Evolutionary conservation across 2,329 filamentous ascomycete genomes (phyloP).

Genomic region (Fusarium tjaetaba): DNA sequence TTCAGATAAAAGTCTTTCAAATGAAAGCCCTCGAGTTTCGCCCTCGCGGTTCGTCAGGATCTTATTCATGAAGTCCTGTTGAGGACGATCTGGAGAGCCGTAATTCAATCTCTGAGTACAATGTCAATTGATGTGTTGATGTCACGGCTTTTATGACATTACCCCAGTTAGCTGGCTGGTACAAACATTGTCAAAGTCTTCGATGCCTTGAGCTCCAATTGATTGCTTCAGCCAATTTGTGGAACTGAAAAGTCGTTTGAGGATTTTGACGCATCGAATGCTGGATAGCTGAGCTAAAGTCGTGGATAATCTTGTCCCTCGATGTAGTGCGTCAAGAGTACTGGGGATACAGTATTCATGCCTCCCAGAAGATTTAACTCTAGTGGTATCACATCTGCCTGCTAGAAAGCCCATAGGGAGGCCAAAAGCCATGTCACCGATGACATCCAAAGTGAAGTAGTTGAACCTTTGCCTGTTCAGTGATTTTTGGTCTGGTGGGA

Average conservation of each 20-base stretch:
- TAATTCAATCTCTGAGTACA: background rate
- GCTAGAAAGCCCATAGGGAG: background rate
- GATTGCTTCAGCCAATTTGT: background rate
- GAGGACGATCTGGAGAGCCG: background rate
- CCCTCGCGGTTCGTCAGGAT: background rate
- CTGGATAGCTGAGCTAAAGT: background rate
- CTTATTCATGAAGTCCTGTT: background rate
- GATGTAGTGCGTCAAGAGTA: background rate
- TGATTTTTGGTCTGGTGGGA: background rate
- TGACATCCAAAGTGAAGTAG: background rate
- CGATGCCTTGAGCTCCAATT: background rate
- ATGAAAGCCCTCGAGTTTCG: background rate
- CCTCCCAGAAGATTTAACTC: background rate
- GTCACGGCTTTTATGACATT: fast-evolving
- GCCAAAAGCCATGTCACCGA: background rate
- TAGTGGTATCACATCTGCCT: background rate
- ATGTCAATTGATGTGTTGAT: background rate
- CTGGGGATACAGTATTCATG: background rate
- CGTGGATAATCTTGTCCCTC: background rate
- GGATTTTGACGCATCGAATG: background rate
- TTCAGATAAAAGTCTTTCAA: background rate
- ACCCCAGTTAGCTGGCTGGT: background rate
- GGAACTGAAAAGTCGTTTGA: background rate
- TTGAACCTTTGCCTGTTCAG: background rate
- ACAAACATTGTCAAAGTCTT: background rate